These are phyloP conservation scores for Neonectria sp. DNA, from an alignment of 2,329 filamentous ascomycete genomes.

Conservation along the genomic window DNA sequence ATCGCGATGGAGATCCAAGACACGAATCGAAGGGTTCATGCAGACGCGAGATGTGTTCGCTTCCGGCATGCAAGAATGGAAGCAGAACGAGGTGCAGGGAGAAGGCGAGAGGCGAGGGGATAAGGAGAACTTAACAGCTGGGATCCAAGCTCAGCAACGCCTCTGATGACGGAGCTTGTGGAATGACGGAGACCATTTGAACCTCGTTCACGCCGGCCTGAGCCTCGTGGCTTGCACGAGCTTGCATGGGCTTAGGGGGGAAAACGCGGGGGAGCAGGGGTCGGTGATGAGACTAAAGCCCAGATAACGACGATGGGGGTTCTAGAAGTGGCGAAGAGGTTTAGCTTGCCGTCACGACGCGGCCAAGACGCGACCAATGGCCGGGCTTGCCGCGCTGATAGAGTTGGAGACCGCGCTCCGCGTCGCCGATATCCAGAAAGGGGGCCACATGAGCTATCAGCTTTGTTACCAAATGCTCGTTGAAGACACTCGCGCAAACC, in stretches of 20 bases:
- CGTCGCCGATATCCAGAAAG: constrained; percentile 17
- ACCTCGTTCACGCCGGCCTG: not conserved
- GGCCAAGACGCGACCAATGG: constrained; percentile 16
- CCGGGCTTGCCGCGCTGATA: constrained; percentile 30
- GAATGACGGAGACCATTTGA: constrained; percentile 15
- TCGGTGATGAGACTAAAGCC: not conserved
- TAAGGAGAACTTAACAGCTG: constrained; percentile 22
- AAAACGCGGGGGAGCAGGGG: constrained; percentile 34
- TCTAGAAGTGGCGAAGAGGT: constrained; percentile 21
- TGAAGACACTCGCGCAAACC: constrained; percentile 8
- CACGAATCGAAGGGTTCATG: constrained; percentile 24
- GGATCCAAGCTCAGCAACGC: constrained; percentile 10
- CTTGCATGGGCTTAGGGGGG: constrained; percentile 7
- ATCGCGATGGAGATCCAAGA: constrained; percentile 12
- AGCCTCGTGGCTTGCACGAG: constrained; percentile 22
- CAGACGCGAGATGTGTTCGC: constrained; percentile 18
- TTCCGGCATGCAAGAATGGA: constrained; percentile 19
- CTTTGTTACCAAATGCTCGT: constrained; percentile 20
- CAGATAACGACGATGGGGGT: constrained; percentile 28
- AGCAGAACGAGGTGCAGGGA: constrained; percentile 18
- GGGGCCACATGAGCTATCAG: constrained; percentile 1
- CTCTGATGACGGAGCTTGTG: constrained; percentile 22
- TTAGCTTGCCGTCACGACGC: constrained; percentile 7
- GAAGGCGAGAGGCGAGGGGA: constrained; percentile 6
- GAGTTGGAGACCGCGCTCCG: constrained; percentile 31